Conservation (phyloP, 805 yeast species). For the Myxozyma neglecta region DNA sequence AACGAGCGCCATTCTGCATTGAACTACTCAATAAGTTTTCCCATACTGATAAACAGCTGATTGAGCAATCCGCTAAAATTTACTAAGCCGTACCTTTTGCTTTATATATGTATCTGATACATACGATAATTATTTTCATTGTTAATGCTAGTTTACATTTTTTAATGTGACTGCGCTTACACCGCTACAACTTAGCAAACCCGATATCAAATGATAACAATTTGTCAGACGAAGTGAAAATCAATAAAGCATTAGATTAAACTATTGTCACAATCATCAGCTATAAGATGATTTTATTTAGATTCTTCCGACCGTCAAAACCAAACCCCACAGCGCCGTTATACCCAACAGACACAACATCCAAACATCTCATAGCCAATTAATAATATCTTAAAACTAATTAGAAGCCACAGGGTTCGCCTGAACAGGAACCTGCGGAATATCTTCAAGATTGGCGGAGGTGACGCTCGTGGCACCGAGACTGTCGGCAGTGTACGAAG, state of each 20-base stretch:
- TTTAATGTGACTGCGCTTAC: not conserved
- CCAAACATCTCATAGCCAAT: not conserved
- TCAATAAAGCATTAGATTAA: not conserved
- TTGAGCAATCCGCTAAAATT: too few species aligned
- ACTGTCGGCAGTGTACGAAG: slow-evolving; percentile 7
- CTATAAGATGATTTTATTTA: not conserved
- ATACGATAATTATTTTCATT: too few species aligned
- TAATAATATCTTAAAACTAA: not conserved
- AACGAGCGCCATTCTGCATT: too few species aligned
- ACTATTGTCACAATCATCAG: not conserved
- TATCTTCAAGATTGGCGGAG: not conserved
- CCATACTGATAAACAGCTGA: too few species aligned
- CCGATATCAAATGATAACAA: too few species aligned
- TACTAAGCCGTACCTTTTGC: too few species aligned
- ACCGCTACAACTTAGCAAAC: not conserved
- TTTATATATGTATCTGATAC: too few species aligned
- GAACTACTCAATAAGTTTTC: too few species aligned
- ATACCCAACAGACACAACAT: not conserved
- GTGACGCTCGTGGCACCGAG: slow-evolving; percentile 3
- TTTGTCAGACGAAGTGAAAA: not conserved
- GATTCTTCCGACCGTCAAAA: not conserved
- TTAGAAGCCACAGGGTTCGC: not conserved
- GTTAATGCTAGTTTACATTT: not conserved
- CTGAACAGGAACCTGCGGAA: not conserved
- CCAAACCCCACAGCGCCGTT: not conserved